These are phyloP conservation scores for Puccinia sorghi DNA, from an alignment of 1,284 basidiomycete genomes.

Conservation along the genomic window DNA sequence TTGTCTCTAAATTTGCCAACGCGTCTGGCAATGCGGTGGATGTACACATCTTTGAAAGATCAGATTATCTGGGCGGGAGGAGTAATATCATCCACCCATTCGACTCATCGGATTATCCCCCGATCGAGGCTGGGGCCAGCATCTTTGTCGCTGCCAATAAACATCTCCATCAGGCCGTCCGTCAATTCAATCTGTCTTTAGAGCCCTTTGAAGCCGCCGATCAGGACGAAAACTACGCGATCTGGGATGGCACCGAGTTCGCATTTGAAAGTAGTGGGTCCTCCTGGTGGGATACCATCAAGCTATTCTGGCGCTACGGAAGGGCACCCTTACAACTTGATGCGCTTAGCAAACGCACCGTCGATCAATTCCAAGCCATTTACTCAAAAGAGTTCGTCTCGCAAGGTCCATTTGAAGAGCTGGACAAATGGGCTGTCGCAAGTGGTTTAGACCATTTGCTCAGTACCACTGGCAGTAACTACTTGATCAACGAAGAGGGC, in stretches of 20 bases:
- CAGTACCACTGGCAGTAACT: conserved; percentile 66
- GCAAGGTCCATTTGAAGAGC: conserved; percentile 64
- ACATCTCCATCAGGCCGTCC: conserved; percentile 63
- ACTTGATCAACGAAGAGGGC: conserved; percentile 64
- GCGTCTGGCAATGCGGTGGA: conserved; percentile 18
- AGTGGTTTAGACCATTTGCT: conserved; percentile 66
- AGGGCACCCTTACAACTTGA: conserved; percentile 64
- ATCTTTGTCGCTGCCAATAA: conserved; percentile 71
- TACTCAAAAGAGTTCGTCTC: conserved; percentile 62
- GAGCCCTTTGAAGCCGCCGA: conserved; percentile 48
- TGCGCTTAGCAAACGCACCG: neutral
- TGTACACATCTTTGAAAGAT: conserved; percentile 37
- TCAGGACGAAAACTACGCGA: conserved; percentile 63
- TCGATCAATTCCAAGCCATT: conserved; percentile 31
- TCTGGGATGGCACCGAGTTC: conserved; percentile 82
- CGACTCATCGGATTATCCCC: conserved; percentile 65
- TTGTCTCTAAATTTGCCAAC: conserved; percentile 63
- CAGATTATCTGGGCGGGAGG: conserved; percentile 61
- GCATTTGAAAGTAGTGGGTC: conserved; percentile 65
- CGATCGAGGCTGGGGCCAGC: conserved; percentile 79
- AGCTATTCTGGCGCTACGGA: conserved; percentile 79
- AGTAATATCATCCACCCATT: conserved; percentile 77
- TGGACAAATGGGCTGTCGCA: conserved; percentile 64
- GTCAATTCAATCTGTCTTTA: conserved; percentile 74
- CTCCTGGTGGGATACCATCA: conserved; percentile 72